Percentiles rank a stretch among this genome's conserved stretches.
Conservation (phyloP, 2,329 filamentous ascomycete genomes). For the Aureobasidium zeae region DNA sequence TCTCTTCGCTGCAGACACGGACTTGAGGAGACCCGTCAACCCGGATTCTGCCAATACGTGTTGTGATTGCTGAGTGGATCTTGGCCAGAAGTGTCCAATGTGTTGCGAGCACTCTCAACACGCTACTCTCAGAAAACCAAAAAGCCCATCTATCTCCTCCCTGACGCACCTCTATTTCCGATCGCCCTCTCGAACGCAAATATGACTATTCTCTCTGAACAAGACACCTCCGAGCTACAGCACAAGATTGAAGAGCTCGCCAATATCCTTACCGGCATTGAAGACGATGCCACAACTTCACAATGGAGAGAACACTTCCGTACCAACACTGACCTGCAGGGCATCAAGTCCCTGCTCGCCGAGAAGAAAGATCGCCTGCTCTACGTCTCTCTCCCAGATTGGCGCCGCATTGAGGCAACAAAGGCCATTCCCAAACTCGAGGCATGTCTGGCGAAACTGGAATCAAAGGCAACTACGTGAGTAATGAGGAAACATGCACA, state of each 20-base stretch:
- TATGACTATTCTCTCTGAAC: slow-evolving; percentile 3
- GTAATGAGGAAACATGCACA: neutral
- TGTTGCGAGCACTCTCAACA: too few relatives aligned
- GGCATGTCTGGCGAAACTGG: neutral
- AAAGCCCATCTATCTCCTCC: too few relatives aligned
- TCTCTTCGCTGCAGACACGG: too few relatives aligned
- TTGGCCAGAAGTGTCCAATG: too few relatives aligned
- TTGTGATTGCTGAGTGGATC: too few relatives aligned
- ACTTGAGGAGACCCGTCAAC: too few relatives aligned
- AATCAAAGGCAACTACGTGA: neutral
- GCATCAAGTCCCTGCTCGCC: slow-evolving; percentile 1
- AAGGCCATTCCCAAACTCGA: neutral
- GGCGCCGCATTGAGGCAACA: neutral
- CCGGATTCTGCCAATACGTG: too few relatives aligned
- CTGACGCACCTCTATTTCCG: too few relatives aligned
- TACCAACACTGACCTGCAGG: slow-evolving; percentile 2
- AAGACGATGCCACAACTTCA: neutral
- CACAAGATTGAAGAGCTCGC: neutral
- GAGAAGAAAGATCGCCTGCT: neutral
- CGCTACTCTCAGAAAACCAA: too few relatives aligned
- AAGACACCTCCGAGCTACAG: neutral
- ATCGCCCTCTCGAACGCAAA: too few relatives aligned
- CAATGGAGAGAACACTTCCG: slow-evolving; percentile 4
- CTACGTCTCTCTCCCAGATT: neutral
- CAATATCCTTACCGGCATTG: neutral